Percentiles rank a stretch among this genome's conserved stretches.
Evolutionary conservation across 208 protist species (phyloP).

Genomic region (Paratrypanosoma confusum): DNA sequence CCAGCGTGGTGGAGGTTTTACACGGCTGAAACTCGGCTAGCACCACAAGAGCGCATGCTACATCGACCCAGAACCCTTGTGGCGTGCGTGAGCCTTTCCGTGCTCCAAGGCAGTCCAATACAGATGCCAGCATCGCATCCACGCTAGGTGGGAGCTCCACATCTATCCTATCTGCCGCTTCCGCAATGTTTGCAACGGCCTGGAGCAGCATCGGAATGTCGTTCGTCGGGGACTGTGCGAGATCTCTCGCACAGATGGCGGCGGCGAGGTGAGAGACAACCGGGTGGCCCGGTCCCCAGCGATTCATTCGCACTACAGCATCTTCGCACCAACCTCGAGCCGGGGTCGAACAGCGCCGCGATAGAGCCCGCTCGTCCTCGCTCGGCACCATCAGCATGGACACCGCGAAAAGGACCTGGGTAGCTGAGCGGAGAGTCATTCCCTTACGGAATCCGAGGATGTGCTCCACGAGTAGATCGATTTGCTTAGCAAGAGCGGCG

Average conservation of each 20-base stretch:
- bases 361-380: background rate
- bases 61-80: too few species aligned
- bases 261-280: slow-evolving; percentile 4
- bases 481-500: too few species aligned
- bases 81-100: too few species aligned
- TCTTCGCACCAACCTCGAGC: background rate
- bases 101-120: slow-evolving; percentile 3
- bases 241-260: slow-evolving; percentile 1
- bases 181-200: slow-evolving; percentile 4
- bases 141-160: background rate
- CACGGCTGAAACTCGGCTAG: too few species aligned
- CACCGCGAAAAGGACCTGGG: slow-evolving; percentile 13
- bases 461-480: too few species aligned
- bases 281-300: slow-evolving; percentile 4
- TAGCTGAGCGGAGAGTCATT: slow-evolving; percentile 5
- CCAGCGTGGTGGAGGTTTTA: too few species aligned
- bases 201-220: slow-evolving; percentile 13
- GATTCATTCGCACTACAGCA: background rate
- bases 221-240: slow-evolving; percentile 4
- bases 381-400: slow-evolving; percentile 6
- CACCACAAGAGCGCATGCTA: too few species aligned
- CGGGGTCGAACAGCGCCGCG: background rate
- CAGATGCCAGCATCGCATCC: slow-evolving; percentile 2
- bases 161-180: background rate
- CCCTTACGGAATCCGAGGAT: too few species aligned